phyloP scores from a whole-genome alignment of 345 rosid genomes.

The Hibiscus trionum region DNA sequence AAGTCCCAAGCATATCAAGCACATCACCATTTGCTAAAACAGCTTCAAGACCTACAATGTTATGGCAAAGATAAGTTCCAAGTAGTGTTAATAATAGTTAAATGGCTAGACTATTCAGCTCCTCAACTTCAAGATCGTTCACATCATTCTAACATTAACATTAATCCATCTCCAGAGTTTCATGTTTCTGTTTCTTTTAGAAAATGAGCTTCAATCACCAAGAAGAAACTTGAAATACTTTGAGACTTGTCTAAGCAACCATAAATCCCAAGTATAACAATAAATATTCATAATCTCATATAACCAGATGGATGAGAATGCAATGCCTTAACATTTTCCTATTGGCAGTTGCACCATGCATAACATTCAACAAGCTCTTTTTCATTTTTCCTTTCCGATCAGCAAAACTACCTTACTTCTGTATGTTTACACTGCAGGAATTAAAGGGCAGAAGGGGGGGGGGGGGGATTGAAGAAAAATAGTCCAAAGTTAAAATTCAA shows the following conservation, averaged over 20 bases:
- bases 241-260: not conserved
- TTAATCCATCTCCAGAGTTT: not conserved
- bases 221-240: constrained; percentile 1
- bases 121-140: not conserved
- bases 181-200: not conserved
- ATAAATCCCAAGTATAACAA: not conserved
- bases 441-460: not conserved
- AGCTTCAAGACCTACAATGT: constrained; percentile 67
- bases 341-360: not conserved
- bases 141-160: not conserved
- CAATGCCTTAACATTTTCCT: not conserved
- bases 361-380: not conserved
- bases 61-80: not conserved
- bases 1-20: constrained; percentile 87
- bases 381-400: constrained; percentile 2
- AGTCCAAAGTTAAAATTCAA: not conserved
- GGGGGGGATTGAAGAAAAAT: constrained; percentile 3
- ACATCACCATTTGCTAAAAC: constrained; percentile 87
- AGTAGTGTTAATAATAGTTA: not conserved
- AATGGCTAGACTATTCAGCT: not conserved
- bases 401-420: not conserved
- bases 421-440: not conserved
- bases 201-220: not conserved
- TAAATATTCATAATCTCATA: not conserved
- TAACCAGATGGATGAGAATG: not conserved